A percentile compares a stretch with the other conserved stretches of the same genome.
Conservation (phyloP, 2,329 filamentous ascomycete species). For the Fusarium odoratissimum region DNA sequence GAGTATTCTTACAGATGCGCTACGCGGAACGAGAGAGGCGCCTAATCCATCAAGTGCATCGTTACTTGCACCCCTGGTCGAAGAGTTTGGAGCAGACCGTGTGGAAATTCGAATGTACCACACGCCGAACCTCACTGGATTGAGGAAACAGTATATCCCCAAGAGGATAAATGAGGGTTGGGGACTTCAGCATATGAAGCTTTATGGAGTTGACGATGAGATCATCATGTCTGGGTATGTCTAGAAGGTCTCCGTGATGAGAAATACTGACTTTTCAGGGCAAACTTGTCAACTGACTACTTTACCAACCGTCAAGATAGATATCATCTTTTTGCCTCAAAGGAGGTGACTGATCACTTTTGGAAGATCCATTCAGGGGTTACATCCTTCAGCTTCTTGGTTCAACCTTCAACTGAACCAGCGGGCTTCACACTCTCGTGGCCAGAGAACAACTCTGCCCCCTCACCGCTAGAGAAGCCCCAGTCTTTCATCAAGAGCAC, state of each 20-base stretch:
- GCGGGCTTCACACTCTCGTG: slow-evolving; percentile 74
- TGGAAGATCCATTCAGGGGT: slow-evolving; percentile 80
- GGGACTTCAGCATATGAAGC: slow-evolving; percentile 99
- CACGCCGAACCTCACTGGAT: slow-evolving; percentile 91
- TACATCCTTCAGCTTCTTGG: slow-evolving; percentile 82
- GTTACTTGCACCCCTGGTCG: slow-evolving; percentile 83
- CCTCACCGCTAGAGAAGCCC: slow-evolving; percentile 78
- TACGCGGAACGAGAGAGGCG: slow-evolving; percentile 91
- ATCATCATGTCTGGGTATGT: slow-evolving; percentile 88
- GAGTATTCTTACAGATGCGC: slow-evolving; percentile 89
- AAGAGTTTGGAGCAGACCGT: slow-evolving; percentile 83
- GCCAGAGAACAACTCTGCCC: slow-evolving; percentile 79
- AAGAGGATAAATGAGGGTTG: slow-evolving; percentile 96
- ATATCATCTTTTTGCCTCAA: slow-evolving; percentile 90
- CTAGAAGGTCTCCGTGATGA: no score
- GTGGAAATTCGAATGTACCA: slow-evolving; percentile 98
- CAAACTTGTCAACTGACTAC: slow-evolving; percentile 92
- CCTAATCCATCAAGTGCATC: slow-evolving; percentile 89
- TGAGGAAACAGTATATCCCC: slow-evolving; percentile 85
- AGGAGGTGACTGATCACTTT: slow-evolving; percentile 85
- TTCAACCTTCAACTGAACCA: slow-evolving; percentile 69
- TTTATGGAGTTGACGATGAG: slow-evolving; percentile 95
- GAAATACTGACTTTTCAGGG: slow-evolving; percentile 55
- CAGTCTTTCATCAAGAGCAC: slow-evolving; percentile 76
- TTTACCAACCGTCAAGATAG: slow-evolving; percentile 96